Base-by-base conservation (phyloP, 2,329 filamentous ascomycete genomes). In the Neopestalotiopsis rosae region DNA sequence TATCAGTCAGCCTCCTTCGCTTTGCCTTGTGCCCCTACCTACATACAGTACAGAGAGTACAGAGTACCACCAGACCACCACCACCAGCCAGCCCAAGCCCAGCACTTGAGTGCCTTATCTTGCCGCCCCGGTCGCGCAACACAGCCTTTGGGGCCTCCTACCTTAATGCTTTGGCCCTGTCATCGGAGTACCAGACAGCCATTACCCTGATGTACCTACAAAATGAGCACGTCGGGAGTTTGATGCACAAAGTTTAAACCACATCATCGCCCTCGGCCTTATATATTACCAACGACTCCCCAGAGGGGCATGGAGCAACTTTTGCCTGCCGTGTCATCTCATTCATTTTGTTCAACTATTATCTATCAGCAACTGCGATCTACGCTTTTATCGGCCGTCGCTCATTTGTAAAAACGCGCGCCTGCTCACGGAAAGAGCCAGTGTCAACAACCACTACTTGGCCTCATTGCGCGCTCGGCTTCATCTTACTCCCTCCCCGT, bases 1-100 rank as follows among this genome's bases (percentile, higher is more conserved):
- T 49, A 52, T 52, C 45, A 52, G 45, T 52, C 45, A 52, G 45
- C 45, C 45, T 52, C 45, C n/a, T 52, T 52, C 20, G 45, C 45
- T 52, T 52, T 20, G 20, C 45, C 45, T 52, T 52, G 45, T 52
- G 45, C 20, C 45, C n/a, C 45, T 20, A n/a, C 45, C 4, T 52
- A 20, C 17, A 7, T 28, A 28, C 34, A 1, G 34, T 38, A 38
- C 34, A 6, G 24, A 28, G 24, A 38, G 34, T 38, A 38, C 34
- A 38, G 34, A 38, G 34, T 38, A 38, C 34, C 34, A 38, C 34
- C 34, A 38, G 24, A 28, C 34, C 34, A 38, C 6, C 34, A 38
- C 6, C 34, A 38, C 6, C 34, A 38, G 34, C 34, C 34, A 38
- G 34, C 10, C 34, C 34, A 28, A 28, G 24, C 24, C 34, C 34